Evolutionary conservation across 2,329 filamentous ascomycete species (phyloP), one percentile per base, ranked within the genome.

Genomic region (Aspergillus pseudoviridinutans): DNA sequence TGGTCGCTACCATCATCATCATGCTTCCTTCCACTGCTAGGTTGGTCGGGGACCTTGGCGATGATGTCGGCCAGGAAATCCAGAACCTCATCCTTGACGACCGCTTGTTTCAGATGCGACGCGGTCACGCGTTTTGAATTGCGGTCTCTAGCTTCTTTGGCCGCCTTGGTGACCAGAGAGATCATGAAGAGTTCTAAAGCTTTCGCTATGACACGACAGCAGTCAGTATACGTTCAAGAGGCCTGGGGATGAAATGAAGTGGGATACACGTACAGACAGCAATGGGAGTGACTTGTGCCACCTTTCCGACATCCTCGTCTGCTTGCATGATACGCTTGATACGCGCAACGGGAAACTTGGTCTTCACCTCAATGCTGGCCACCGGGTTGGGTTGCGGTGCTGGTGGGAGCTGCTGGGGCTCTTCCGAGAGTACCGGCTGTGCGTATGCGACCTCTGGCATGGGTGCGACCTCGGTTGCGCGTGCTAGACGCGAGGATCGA

Each of bases 301-400:
- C 94, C 78, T 99, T 99, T 61, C 94, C 94, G 0, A 99, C 92
- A 73, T 99, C 94, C 71, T 99, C 94, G 70, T 99, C 94, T 10
- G 93, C 93, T 77, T 99, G 94, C 94, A 99, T 97, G 69, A 99
- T 97, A 53, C 94, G 87, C 82, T 99, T 99, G 80, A 99, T 99
- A 61, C 94, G 85, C 14, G 94, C 94, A 32, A 96, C 96, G 1
- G 94, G 94, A 69, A 99, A 99, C 69, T 97, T 97, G 35, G 93
- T 97, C 75, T 86, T 90, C 66, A 99, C 91, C 47, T 91, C 75
- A 77, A 96, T 77, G 74, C 84, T 73, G 77, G 86, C 75, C 53
- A 72, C 70, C 50, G 74, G 69, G 46, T 68, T 66, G 46, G 71
- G 61, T 38, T 61, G 60, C 4, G 53, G 53, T 29, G 57, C 49